Evolutionary conservation across 2,329 filamentous ascomycete genomes (phyloP), one percentile per base, ranked within the genome.

Genomic region (Capronia epimyces): DNA sequence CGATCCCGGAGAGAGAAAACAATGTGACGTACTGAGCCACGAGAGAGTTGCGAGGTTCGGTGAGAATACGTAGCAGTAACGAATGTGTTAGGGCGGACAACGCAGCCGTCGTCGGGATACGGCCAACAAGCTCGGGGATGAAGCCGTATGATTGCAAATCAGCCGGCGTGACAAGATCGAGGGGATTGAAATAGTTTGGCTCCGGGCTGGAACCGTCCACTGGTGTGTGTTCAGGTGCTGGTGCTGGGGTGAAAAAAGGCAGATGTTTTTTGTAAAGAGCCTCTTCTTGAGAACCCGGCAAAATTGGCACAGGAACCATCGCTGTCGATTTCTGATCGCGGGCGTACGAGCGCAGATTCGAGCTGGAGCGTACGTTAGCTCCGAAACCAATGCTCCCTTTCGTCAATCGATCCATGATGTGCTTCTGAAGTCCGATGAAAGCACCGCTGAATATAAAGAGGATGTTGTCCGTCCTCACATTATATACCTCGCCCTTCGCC

Each of bases 381-480:
- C 90, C 90, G 62, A 98, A 98, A 0, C 93, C 93, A 60, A 98
- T 91, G 2, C 87, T 86, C 9, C 83, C 82, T 64, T 86, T 89
- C 10, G 89, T 85, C 39, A 97, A 84, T n/a, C 93, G 83, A 52
- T 89, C 86, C 53, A 95, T 75, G 43, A 98, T 81, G 27, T 86
- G 79, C 66, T 94, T 95, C 63, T 96, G 88, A 1, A 97, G 75
- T 1, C 90, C 91, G 29, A 94, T 87, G 65, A 98, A 98, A 15
- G 93, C 93, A 15, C 93, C 93, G 10, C 90, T 94, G 67, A 93
- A 95, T 36, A 98, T 89, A 70, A 98, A 98, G 22, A 98, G 79
- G 53, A 98, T 97, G 62, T 97, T 96, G 58, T 89, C 90, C 0
- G 93, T 98, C 62, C 93, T 86, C 51, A 96, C 84, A 49, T 87